A percentile compares a stretch with the other conserved stretches of the same genome.
phyloP scores from a whole-genome alignment of 768 basidiomycete species.

The Royoungia palumana region DNA sequence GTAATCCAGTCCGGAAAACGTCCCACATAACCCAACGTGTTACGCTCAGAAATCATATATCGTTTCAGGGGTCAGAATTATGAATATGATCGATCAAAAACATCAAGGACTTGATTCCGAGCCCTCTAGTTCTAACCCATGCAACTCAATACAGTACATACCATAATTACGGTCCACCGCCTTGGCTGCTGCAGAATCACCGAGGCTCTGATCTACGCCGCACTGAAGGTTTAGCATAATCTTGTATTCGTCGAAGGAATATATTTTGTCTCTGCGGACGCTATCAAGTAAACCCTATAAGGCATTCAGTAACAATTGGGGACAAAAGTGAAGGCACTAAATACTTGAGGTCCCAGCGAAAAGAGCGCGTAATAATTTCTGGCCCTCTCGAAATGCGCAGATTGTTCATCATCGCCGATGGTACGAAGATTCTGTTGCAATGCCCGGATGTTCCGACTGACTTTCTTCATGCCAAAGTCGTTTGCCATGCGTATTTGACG shows the following conservation, averaged over 20 bases:
- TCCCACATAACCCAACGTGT: constrained; percentile 1
- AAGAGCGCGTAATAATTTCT: constrained; percentile 84
- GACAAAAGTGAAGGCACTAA: constrained; percentile 12
- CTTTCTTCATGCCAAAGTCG: constrained; percentile 77
- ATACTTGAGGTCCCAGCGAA: constrained; percentile 66
- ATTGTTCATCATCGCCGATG: constrained; percentile 55
- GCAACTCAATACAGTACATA: constrained; percentile 87
- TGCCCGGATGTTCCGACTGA: constrained; percentile 84
- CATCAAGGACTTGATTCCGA: constrained; percentile 36
- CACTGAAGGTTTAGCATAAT: constrained; percentile 88
- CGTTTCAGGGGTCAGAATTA: too few species aligned
- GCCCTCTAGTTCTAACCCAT: constrained; percentile 65
- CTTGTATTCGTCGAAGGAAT: constrained; percentile 91
- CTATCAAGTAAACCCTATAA: constrained; percentile 72
- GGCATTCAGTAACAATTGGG: constrained; percentile 1
- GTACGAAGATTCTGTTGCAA: constrained; percentile 89
- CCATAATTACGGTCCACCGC: constrained; percentile 72
- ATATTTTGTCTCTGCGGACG: constrained; percentile 59
- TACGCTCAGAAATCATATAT: too few species aligned
- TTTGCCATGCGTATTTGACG: constrained; percentile 68
- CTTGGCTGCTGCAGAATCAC: constrained; percentile 47
- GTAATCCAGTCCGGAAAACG: not conserved
- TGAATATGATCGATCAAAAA: constrained; percentile 15
- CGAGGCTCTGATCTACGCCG: constrained; percentile 65
- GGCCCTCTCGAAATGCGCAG: constrained; percentile 70